These are phyloP conservation scores for Aspergillus sojae DNA, from an alignment of 2,329 filamentous ascomycete species.

Conservation along the genomic window DNA sequence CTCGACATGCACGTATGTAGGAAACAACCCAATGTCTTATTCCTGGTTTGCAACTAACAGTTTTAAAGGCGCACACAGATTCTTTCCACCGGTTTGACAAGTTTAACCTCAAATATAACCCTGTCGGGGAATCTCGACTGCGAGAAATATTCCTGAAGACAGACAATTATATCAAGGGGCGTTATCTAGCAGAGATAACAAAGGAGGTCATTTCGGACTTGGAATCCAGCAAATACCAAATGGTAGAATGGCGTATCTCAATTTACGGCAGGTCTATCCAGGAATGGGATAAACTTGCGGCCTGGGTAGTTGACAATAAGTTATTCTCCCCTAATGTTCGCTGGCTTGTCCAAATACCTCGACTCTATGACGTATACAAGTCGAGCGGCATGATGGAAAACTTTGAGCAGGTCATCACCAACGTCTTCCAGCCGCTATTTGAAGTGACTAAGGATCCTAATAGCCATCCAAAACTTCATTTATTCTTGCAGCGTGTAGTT, in stretches of 20 bases:
- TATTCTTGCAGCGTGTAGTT: slow-evolving; percentile 93
- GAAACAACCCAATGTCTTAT: background rate
- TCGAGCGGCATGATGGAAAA: slow-evolving; percentile 81
- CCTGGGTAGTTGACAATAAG: slow-evolving; percentile 98
- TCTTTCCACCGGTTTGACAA: slow-evolving; percentile 99
- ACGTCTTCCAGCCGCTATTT: slow-evolving; percentile 91
- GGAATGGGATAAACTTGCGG: slow-evolving; percentile 97
- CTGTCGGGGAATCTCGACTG: slow-evolving; percentile 89
- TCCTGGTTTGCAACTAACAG: slow-evolving; percentile 13
- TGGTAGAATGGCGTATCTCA: slow-evolving; percentile 98
- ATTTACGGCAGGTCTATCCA: slow-evolving; percentile 90
- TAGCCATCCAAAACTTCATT: slow-evolving; percentile 87
- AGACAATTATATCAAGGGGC: slow-evolving; percentile 94
- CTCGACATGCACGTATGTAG: slow-evolving; percentile 91
- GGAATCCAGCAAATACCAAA: slow-evolving; percentile 98
- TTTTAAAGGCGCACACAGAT: slow-evolving; percentile 79
- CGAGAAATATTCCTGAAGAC: slow-evolving; percentile 99
- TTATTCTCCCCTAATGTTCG: slow-evolving; percentile 96
- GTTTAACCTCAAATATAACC: slow-evolving; percentile 99
- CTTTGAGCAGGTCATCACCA: slow-evolving; percentile 86
- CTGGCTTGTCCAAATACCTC: slow-evolving; percentile 94
- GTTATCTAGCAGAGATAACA: slow-evolving; percentile 95
- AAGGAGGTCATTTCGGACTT: slow-evolving; percentile 97
- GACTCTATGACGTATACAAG: slow-evolving; percentile 95
- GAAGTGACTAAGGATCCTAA: slow-evolving; percentile 87